Percentiles rank a stretch among this genome's conserved stretches.
Evolutionary conservation across 2,329 filamentous ascomycete species (phyloP).

Genomic region (Rutstroemia sp.): DNA sequence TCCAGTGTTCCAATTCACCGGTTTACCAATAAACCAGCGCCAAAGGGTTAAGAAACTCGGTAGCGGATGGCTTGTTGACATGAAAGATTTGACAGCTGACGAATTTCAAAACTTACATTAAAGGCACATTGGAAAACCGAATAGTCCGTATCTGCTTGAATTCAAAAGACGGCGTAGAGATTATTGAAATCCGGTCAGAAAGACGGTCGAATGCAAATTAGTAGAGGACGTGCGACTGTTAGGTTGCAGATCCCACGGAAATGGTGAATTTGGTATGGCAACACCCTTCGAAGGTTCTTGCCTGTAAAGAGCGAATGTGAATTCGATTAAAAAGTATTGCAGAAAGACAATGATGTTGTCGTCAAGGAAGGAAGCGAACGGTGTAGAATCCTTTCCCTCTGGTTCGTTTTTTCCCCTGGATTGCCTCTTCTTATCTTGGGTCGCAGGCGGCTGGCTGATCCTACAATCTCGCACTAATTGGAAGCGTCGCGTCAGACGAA

Average conservation of each 20-base stretch:
- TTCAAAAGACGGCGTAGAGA: not conserved
- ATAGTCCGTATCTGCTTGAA: conserved; percentile 10
- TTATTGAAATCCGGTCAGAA: not conserved
- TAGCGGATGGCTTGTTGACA: not conserved
- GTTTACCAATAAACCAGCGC: not conserved
- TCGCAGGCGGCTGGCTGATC: conserved; percentile 2
- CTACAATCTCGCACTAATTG: not conserved
- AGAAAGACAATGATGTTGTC: not conserved
- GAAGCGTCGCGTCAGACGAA: conserved; percentile 1
- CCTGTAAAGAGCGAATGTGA: conserved; percentile 7
- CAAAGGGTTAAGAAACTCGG: not conserved
- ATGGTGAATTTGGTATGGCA: no score
- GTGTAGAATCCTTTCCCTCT: not conserved
- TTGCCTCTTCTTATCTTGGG: not conserved
- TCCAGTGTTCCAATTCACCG: not conserved
- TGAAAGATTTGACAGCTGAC: not conserved
- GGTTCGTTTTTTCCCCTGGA: not conserved
- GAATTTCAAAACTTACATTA: conserved; percentile 20
- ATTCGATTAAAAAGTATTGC: conserved; percentile 3
- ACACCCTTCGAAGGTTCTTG: no score
- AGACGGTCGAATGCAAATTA: conserved; percentile 3
- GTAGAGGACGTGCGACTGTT: not conserved
- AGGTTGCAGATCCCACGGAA: not conserved
- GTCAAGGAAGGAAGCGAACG: conserved; percentile 1
- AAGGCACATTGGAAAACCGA: conserved; percentile 25